These are phyloP conservation scores for Chalciporus sp. DNA, from an alignment of 1,284 basidiomycete genomes.

Conservation along the genomic window DNA sequence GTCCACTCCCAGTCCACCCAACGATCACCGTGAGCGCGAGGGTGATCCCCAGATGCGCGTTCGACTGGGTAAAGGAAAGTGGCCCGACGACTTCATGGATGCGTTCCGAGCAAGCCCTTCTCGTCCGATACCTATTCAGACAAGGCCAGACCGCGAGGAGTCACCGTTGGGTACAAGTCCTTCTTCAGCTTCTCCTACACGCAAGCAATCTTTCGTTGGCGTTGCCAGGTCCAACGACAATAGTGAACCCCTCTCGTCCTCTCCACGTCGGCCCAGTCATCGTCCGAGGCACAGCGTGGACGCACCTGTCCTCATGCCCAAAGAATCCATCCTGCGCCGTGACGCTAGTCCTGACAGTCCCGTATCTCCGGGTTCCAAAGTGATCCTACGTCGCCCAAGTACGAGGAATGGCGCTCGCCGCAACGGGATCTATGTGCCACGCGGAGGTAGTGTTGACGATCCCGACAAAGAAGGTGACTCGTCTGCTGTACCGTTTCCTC, in stretches of 20 bases:
- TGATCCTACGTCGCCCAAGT: slow-evolving; percentile 58
- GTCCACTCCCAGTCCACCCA: slow-evolving; percentile 21
- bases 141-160: slow-evolving; percentile 30
- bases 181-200: slow-evolving; percentile 53
- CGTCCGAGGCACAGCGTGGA: slow-evolving; percentile 63
- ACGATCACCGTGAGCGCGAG: slow-evolving; percentile 23
- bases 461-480: slow-evolving; percentile 35
- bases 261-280: slow-evolving; percentile 61
- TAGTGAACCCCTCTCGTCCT: slow-evolving; percentile 47
- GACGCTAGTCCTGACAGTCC: slow-evolving; percentile 60
- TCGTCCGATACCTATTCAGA: slow-evolving; percentile 37
- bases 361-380: slow-evolving; percentile 40
- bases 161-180: slow-evolving; percentile 36
- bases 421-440: slow-evolving; percentile 52
- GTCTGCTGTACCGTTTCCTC: slow-evolving; percentile 62
- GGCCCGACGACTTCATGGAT: slow-evolving; percentile 79
- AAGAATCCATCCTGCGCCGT: slow-evolving; percentile 52
- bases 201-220: slow-evolving; percentile 58
- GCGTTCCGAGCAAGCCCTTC: slow-evolving; percentile 43
- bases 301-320: slow-evolving; percentile 53
- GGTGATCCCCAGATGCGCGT: slow-evolving; percentile 42
- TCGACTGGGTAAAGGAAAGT: slow-evolving; percentile 74
- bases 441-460: slow-evolving; percentile 40
- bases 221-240: slow-evolving; percentile 47
- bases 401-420: slow-evolving; percentile 50